phyloP scores from a whole-genome alignment of 768 basidiomycete species.

The Boletus subparvulus region DNA sequence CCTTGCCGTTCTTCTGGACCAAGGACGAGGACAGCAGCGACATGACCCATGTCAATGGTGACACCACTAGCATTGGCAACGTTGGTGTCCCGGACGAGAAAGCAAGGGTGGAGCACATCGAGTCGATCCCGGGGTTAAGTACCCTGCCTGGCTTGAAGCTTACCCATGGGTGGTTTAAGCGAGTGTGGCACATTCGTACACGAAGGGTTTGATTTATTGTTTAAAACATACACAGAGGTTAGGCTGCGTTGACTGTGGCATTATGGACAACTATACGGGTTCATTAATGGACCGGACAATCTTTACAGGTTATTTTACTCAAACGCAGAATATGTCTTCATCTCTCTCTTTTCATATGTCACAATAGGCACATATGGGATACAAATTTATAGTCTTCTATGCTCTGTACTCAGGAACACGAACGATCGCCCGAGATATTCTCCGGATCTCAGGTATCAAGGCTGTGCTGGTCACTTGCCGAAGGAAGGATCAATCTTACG shows the following conservation, averaged over 20 bases:
- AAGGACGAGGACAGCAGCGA: slow-evolving; percentile 37
- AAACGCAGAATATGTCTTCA: slow-evolving; percentile 1
- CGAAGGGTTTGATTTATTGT: slow-evolving; percentile 20
- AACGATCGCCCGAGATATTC: not conserved
- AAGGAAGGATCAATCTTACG: slow-evolving; percentile 70
- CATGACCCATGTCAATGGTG: slow-evolving; percentile 19
- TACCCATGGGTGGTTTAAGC: slow-evolving; percentile 32
- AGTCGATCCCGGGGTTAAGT: slow-evolving; percentile 20
- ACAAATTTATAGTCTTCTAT: slow-evolving; percentile 8
- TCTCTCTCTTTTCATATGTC: not conserved
- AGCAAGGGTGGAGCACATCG: slow-evolving; percentile 20
- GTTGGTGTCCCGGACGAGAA: slow-evolving; percentile 1
- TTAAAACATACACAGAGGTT: not conserved
- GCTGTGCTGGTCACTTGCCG: slow-evolving; percentile 33
- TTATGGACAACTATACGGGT: not conserved
- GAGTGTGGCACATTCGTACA: slow-evolving; percentile 34
- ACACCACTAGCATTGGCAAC: not conserved
- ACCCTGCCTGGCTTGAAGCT: slow-evolving; percentile 24
- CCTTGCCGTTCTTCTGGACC: slow-evolving; percentile 51
- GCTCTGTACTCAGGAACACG: not conserved
- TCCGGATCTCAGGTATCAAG: not conserved
- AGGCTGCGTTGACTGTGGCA: slow-evolving; percentile 14
- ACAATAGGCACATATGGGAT: slow-evolving; percentile 1
- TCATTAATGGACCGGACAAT: not conserved
- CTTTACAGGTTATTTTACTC: slow-evolving; percentile 6